These are phyloP conservation scores for Eucalyptus virginea DNA, from an alignment of 345 rosid genomes.

Conservation along the genomic window DNA sequence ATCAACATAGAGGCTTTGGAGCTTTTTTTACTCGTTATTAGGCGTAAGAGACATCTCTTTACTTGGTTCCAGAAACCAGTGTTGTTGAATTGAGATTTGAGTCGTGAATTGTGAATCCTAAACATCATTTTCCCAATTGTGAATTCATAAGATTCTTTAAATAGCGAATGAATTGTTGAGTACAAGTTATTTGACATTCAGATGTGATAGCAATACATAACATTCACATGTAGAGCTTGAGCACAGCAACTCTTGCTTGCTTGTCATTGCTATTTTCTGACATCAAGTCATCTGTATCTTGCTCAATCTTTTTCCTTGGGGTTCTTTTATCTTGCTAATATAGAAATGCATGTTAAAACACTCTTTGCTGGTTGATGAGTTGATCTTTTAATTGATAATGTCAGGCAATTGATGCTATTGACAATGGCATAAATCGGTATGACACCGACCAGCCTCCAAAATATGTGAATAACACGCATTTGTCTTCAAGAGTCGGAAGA, in stretches of 20 bases:
- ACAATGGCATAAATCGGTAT: background rate
- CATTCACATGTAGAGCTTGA: background rate
- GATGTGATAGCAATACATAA: background rate
- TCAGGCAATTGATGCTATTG: background rate
- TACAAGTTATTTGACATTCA: background rate
- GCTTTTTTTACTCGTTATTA: background rate
- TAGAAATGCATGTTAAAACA: background rate
- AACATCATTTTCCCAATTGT: background rate
- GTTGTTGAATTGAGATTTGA: background rate
- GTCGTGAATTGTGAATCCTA: background rate
- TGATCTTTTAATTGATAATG: background rate
- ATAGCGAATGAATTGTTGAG: background rate
- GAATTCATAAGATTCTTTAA: background rate
- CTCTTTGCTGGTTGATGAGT: background rate
- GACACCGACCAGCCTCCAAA: conserved; percentile 78
- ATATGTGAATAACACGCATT: conserved; percentile 79
- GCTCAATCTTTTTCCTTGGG: background rate
- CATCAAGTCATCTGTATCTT: background rate
- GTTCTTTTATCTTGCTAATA: background rate
- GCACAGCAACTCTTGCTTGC: background rate
- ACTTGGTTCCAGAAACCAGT: background rate
- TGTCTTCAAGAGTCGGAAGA: conserved; percentile 82
- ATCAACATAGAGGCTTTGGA: background rate
- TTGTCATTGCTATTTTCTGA: background rate
- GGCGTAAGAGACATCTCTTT: background rate